These are phyloP conservation scores for Rhamnella rubrinervis DNA, from an alignment of 331 rosid genomes.

Conservation along the genomic window DNA sequence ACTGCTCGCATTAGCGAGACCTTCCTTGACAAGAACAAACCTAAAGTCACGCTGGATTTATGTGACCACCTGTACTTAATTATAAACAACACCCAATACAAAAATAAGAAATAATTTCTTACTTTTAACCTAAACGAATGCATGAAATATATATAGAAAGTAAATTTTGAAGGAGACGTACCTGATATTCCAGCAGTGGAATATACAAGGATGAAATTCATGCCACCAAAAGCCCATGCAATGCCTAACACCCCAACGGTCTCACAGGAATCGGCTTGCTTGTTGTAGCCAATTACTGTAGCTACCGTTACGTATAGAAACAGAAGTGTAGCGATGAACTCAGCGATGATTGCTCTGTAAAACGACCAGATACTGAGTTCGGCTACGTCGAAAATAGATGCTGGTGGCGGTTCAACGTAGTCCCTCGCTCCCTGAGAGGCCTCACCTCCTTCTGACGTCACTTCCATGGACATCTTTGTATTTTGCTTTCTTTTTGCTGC, in stretches of 20 bases:
- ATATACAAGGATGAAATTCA: neutral
- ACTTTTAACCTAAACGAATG: too few relatives aligned
- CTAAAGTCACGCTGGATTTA: neutral
- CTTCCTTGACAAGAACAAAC: neutral
- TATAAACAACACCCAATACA: neutral
- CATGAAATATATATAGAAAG: too few relatives aligned
- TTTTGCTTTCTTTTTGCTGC: too few relatives aligned
- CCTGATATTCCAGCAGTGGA: neutral
- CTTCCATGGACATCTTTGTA: constrained; percentile 10
- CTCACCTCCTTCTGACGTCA: constrained; percentile 12
- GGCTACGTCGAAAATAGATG: neutral
- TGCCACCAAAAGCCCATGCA: neutral
- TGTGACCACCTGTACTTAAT: neutral
- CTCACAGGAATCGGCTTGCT: neutral
- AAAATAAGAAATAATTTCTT: neutral
- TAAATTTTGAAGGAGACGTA: neutral
- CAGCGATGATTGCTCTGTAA: neutral
- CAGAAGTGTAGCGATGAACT: neutral
- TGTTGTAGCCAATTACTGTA: neutral
- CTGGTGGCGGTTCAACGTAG: neutral
- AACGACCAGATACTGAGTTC: constrained; percentile 1
- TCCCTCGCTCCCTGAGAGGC: neutral
- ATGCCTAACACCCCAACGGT: neutral
- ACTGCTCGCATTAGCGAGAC: neutral
- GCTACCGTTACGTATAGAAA: neutral